Conservation (phyloP, 495 filamentous ascomycete species). For the Cercophora samala region DNA sequence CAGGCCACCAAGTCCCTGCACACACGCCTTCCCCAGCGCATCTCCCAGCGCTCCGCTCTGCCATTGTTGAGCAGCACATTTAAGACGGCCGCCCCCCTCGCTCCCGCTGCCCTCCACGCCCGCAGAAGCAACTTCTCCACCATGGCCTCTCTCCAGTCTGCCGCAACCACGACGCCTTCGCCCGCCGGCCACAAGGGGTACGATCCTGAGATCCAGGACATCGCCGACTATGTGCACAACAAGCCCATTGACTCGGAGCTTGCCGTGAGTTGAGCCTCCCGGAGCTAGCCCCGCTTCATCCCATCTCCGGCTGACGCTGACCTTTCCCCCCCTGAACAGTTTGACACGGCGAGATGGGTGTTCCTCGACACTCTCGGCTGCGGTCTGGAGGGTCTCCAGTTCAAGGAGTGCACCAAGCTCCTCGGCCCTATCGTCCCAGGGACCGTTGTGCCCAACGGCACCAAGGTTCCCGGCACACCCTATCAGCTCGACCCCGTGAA, state of each 20-base stretch:
- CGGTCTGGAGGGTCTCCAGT: slow-evolving; percentile 90
- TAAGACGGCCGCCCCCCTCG: slow-evolving; percentile 22
- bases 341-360: slow-evolving; percentile 84
- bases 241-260: slow-evolving; percentile 87
- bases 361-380: slow-evolving; percentile 96
- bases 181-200: slow-evolving; percentile 57
- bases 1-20: slow-evolving; percentile 31
- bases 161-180: slow-evolving; percentile 43
- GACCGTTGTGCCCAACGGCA: slow-evolving; percentile 89
- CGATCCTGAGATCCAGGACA: slow-evolving; percentile 90
- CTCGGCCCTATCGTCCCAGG: slow-evolving; percentile 91
- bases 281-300: background rate
- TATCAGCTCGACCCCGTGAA: slow-evolving; percentile 95
- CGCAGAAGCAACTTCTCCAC: slow-evolving; percentile 51
- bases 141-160: slow-evolving; percentile 52
- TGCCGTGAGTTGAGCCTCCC: slow-evolving; percentile 60
- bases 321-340: slow-evolving; percentile 52
- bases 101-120: slow-evolving; percentile 24
- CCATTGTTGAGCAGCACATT: slow-evolving; percentile 21
- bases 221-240: slow-evolving; percentile 89
- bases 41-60: slow-evolving; percentile 24
- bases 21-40: slow-evolving; percentile 22
- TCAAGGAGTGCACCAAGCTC: slow-evolving; percentile 92
- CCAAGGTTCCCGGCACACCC: slow-evolving; percentile 84
- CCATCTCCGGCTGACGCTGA: slow-evolving; percentile 30